Conservation (phyloP, 2,329 filamentous ascomycete genomes). For the Penicillium brevicompactum region DNA sequence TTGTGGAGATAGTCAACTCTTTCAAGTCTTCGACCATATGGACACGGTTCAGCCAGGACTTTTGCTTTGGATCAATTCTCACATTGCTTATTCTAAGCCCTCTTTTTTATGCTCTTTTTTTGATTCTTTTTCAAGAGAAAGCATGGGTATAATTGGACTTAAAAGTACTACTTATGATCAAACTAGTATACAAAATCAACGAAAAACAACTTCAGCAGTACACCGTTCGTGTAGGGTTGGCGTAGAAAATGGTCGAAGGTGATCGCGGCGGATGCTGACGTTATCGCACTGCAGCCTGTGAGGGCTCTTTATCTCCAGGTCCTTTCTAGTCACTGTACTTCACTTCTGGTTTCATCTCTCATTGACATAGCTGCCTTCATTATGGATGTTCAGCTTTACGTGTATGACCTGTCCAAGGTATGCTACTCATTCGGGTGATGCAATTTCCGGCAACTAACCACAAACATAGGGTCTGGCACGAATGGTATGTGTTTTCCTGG, state of each 20-base stretch:
- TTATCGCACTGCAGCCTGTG: constrained; percentile 28
- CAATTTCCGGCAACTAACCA: constrained; percentile 21
- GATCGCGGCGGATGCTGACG: constrained; percentile 27
- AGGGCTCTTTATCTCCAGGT: constrained; percentile 1
- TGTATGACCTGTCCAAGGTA: constrained; percentile 73
- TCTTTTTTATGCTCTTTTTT: too few relatives aligned
- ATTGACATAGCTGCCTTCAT: not conserved
- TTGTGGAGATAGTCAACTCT: too few relatives aligned
- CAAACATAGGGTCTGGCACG: constrained; percentile 55
- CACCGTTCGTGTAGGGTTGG: not conserved
- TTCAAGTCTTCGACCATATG: too few relatives aligned
- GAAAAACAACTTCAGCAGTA: too few relatives aligned
- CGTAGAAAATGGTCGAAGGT: constrained; percentile 24
- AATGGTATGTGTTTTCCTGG: constrained; percentile 39
- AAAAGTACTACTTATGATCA: too few relatives aligned
- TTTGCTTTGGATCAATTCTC: too few relatives aligned
- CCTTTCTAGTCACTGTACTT: not conserved
- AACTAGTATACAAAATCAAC: too few relatives aligned
- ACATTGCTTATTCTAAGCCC: too few relatives aligned
- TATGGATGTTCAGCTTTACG: constrained; percentile 77
- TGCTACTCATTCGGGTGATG: constrained; percentile 20
- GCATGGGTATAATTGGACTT: too few relatives aligned
- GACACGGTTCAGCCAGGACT: too few relatives aligned
- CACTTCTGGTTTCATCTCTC: not conserved
- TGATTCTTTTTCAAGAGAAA: too few relatives aligned